Conservation (phyloP, 148 eudicot genomes). For the Gaultheria prostrata region DNA sequence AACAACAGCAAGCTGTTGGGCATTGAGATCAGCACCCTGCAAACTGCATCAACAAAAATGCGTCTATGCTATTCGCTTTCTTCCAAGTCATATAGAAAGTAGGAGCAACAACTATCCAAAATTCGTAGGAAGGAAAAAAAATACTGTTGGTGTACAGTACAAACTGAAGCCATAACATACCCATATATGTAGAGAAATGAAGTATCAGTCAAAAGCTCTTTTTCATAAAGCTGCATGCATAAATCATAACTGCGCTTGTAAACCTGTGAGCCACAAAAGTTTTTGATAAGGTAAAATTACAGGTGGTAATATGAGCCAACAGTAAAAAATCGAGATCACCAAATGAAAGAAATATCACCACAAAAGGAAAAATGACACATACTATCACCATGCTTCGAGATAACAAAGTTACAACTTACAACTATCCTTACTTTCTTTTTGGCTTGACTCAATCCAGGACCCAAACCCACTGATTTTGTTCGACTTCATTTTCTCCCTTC, state of each 20-base stretch:
- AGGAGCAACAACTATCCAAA: neutral
- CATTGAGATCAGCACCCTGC: constrained; percentile 68
- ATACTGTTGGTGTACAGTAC: neutral
- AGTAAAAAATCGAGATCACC: neutral
- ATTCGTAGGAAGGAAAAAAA: neutral
- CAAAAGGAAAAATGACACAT: neutral
- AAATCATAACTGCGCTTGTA: constrained; percentile 82
- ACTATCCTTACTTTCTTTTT: neutral
- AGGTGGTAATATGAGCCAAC: neutral
- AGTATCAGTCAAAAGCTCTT: constrained; percentile 76
- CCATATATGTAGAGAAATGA: constrained; percentile 86
- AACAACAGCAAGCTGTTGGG: constrained; percentile 89
- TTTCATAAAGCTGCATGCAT: constrained; percentile 87
- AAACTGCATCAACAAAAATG: constrained; percentile 44
- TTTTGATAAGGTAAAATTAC: neutral
- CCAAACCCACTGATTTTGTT: neutral
- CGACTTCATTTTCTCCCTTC: neutral
- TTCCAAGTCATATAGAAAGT: neutral
- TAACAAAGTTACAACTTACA: neutral
- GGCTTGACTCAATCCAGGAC: neutral
- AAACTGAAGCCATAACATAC: constrained; percentile 35
- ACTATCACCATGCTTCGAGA: neutral
- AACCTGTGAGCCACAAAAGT: constrained; percentile 46
- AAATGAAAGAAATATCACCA: neutral
- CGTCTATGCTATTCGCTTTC: neutral